These are phyloP conservation scores for Ophiostoma sp. DNA, from an alignment of 2,329 filamentous ascomycete species.

Conservation along the genomic window DNA sequence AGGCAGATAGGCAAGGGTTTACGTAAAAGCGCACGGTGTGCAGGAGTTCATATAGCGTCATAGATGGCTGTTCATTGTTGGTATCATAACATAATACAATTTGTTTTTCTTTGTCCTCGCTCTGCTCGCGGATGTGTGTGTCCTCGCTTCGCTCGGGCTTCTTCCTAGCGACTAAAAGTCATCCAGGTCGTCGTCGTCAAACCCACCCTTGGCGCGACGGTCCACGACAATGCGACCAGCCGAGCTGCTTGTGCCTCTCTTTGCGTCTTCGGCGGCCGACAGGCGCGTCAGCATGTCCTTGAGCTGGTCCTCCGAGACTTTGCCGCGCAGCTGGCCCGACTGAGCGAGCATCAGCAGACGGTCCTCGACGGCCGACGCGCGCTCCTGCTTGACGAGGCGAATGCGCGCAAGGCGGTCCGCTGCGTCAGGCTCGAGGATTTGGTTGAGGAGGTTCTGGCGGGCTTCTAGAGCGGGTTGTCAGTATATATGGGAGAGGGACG, in stretches of 20 bases:
- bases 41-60: no score
- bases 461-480: conserved; percentile 52
- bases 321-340: conserved; percentile 78
- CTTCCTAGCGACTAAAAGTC: conserved; percentile 23
- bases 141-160: not conserved
- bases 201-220: conserved; percentile 72
- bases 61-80: conserved; percentile 13
- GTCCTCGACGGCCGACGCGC: conserved; percentile 89
- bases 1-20: not conserved
- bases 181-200: conserved; percentile 77
- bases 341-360: conserved; percentile 88
- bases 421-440: conserved; percentile 93
- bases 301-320: conserved; percentile 89
- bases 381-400: conserved; percentile 89
- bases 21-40: not conserved
- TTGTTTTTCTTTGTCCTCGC: not conserved
- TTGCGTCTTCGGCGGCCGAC: conserved; percentile 77
- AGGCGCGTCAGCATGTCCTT: conserved; percentile 89
- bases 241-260: conserved; percentile 45
- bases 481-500: not conserved
- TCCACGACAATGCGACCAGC: conserved; percentile 85
- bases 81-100: conserved; percentile 12
- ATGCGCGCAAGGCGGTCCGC: conserved; percentile 92
- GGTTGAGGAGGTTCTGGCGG: conserved; percentile 74
- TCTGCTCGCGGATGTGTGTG: not conserved